These are phyloP conservation scores for Cryptococcus amylolentus DNA, from an alignment of 1,284 basidiomycete genomes.

Conservation along the genomic window DNA sequence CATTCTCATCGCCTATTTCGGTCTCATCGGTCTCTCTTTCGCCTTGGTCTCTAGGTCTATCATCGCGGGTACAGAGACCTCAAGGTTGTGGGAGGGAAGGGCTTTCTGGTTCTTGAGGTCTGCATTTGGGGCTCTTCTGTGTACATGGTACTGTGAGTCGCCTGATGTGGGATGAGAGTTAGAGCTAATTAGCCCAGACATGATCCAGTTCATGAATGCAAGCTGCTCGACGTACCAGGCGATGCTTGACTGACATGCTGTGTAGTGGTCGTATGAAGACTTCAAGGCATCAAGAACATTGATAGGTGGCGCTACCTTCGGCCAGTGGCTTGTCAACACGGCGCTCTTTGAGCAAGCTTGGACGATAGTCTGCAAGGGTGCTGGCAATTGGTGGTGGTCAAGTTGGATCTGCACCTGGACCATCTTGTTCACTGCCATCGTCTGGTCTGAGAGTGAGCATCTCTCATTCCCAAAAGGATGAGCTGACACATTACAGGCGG, in stretches of 20 bases:
- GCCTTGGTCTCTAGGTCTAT: conserved; percentile 48
- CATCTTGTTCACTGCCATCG: conserved; percentile 60
- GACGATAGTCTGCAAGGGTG: conserved; percentile 54
- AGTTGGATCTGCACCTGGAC: conserved; percentile 69
- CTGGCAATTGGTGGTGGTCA: conserved; percentile 69
- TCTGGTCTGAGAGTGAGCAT: conserved; percentile 58
- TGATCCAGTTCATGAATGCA: conserved; percentile 54
- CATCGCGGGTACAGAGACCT: conserved; percentile 15
- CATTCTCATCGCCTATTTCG: conserved; percentile 57
- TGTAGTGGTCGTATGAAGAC: conserved; percentile 58
- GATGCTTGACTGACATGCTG: neutral
- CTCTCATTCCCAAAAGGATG: conserved; percentile 3
- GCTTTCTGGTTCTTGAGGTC: conserved; percentile 41
- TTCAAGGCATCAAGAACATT: conserved; percentile 36
- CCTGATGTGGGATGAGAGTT: neutral
- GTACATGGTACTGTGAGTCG: conserved; percentile 64
- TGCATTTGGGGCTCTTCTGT: conserved; percentile 34
- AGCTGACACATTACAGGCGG: conserved; percentile 45
- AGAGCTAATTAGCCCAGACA: conserved; percentile 21
- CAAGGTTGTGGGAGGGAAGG: conserved; percentile 22
- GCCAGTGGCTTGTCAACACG: conserved; percentile 61
- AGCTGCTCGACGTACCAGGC: conserved; percentile 20
- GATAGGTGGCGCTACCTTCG: conserved; percentile 26
- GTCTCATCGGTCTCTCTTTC: conserved; percentile 52
- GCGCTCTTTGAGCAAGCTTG: conserved; percentile 65